Conservation (phyloP, 495 filamentous ascomycete species). For the Pyrenula aspistea region DNA sequence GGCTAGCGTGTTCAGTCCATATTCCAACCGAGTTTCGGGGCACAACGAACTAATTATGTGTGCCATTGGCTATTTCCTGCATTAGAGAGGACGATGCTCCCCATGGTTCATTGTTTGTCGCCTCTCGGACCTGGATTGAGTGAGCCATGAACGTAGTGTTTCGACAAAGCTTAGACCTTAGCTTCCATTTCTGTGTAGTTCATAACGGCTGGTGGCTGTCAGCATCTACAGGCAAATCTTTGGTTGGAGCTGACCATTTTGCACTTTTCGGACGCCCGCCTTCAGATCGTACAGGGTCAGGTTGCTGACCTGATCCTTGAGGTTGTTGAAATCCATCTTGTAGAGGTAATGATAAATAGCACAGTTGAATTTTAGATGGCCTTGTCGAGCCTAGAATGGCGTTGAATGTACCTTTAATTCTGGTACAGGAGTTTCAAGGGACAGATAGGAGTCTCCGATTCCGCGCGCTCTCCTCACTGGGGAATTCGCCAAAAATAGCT, state of each 20-base stretch:
- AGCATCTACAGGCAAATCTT: not conserved
- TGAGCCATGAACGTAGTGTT: constrained; percentile 11
- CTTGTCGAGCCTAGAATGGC: not conserved
- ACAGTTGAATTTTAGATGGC: too few relatives aligned
- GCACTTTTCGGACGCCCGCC: constrained; percentile 90
- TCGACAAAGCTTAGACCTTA: constrained; percentile 50
- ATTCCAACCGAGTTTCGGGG: not conserved
- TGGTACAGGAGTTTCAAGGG: not conserved
- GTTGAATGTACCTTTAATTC: not conserved
- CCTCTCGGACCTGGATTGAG: constrained; percentile 65
- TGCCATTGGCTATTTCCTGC: constrained; percentile 98
- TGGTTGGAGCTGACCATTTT: constrained; percentile 66
- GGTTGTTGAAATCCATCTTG: constrained; percentile 70
- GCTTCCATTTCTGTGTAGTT: constrained; percentile 99
- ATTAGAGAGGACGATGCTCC: constrained; percentile 80
- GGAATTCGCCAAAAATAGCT: not conserved
- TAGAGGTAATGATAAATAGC: constrained; percentile 8
- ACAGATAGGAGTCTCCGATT: not conserved
- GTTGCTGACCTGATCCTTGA: constrained; percentile 86
- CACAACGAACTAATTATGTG: constrained; percentile 89
- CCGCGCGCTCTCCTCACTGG: not conserved
- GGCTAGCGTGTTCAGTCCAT: constrained; percentile 44
- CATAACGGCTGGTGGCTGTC: constrained; percentile 65
- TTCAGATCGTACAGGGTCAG: constrained; percentile 95
- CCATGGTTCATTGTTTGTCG: constrained; percentile 97